Percentiles rank a stretch among this genome's conserved stretches.
phyloP scores from a whole-genome alignment of 1,284 basidiomycete species.

The Hypsizygus ulmarius region DNA sequence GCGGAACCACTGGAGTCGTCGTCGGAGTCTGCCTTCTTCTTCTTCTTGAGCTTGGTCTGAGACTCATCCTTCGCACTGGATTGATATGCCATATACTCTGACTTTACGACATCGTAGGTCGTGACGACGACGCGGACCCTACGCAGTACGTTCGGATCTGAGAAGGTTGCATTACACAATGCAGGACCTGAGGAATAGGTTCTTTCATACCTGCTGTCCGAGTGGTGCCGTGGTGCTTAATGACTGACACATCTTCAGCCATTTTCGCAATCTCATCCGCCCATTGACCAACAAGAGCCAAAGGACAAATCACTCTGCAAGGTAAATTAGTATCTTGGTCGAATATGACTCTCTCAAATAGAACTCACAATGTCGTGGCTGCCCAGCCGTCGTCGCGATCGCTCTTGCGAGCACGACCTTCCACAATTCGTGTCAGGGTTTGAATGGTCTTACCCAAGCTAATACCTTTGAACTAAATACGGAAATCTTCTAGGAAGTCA shows the following conservation, averaged over 20 bases:
- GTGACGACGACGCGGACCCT: conserved; percentile 80
- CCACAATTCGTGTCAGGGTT: conserved; percentile 79
- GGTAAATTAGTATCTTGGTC: conserved; percentile 13
- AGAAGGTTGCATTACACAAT: conserved; percentile 3
- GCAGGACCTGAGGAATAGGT: not conserved
- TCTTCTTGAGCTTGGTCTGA: conserved; percentile 36
- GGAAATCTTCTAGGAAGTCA: not conserved
- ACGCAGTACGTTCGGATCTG: conserved; percentile 61
- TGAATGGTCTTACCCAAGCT: conserved; percentile 94
- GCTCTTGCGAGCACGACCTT: conserved; percentile 64
- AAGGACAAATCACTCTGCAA: conserved; percentile 74
- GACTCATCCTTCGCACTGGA: conserved; percentile 51
- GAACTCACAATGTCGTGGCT: conserved; percentile 68
- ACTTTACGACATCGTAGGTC: conserved; percentile 78
- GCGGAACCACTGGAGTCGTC: conserved; percentile 39
- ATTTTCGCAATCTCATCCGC: conserved; percentile 82
- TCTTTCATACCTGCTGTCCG: conserved; percentile 62
- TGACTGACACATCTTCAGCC: conserved; percentile 65
- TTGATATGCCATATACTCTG: conserved; percentile 59
- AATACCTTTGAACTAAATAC: conserved; percentile 5
- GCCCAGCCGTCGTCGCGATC: conserved; percentile 75
- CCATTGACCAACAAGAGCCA: conserved; percentile 92
- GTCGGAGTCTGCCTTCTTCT: conserved; percentile 28
- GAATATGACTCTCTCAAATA: conserved; percentile 1
- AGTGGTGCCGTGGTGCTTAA: conserved; percentile 79